phyloP scores from a whole-genome alignment of 768 basidiomycete species.

The Galerina sulciceps region DNA sequence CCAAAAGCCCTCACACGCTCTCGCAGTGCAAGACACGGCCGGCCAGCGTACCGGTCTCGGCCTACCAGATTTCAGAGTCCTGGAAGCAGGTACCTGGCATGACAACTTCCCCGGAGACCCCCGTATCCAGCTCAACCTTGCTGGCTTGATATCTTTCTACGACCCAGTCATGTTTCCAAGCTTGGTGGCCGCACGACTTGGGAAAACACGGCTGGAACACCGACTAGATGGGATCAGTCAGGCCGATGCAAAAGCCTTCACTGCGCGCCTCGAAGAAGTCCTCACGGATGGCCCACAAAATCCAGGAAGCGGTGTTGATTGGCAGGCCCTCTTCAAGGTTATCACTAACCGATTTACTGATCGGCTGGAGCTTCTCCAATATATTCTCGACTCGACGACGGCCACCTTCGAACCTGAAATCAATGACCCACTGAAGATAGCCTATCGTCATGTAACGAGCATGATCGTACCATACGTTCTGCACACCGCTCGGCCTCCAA shows the following conservation, averaged over 20 bases:
- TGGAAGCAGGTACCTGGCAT: constrained; percentile 45
- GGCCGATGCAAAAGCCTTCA: constrained; percentile 28
- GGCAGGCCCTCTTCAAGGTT: constrained; percentile 40
- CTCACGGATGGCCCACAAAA: constrained; percentile 17
- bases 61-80: constrained; percentile 17
- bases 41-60: constrained; percentile 5
- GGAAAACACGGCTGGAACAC: constrained; percentile 37
- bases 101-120: constrained; percentile 46
- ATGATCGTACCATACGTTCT: constrained; percentile 39
- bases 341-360: constrained; percentile 45
- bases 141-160: constrained; percentile 47
- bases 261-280: constrained; percentile 28
- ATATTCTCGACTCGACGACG: constrained; percentile 34
- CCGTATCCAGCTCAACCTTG: constrained; percentile 45
- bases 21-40: too few species aligned
- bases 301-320: constrained; percentile 42
- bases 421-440: constrained; percentile 19
- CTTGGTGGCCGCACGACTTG: constrained; percentile 33
- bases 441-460: constrained; percentile 29
- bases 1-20: background rate
- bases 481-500: constrained; percentile 17
- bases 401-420: constrained; percentile 5
- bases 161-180: constrained; percentile 41
- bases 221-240: constrained; percentile 35
- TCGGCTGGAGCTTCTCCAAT: constrained; percentile 42